A percentile compares a stretch with the other conserved stretches of the same genome.
These are phyloP conservation scores for Nitzschia palea DNA, from an alignment of 108 stramenopile genomes.

Conservation along the genomic window DNA sequence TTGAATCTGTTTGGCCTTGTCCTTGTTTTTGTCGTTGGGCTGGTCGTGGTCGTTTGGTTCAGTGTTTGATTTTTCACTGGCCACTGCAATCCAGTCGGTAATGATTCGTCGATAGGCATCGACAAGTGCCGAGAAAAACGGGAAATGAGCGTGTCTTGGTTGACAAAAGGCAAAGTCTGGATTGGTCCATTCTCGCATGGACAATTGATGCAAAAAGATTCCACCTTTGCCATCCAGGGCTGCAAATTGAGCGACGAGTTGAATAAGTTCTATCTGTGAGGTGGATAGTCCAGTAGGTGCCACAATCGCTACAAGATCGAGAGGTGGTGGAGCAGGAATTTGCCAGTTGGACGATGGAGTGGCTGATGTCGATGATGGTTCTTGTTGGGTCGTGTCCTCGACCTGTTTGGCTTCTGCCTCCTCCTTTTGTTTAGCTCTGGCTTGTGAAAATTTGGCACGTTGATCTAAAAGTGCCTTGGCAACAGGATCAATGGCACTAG, in stretches of 20 bases:
- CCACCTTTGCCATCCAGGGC: conserved; percentile 79
- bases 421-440: conserved; percentile 11
- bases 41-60: background rate
- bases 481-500: conserved; percentile 75
- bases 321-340: conserved; percentile 57
- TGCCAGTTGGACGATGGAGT: too few species aligned
- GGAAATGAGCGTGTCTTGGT: conserved; percentile 90
- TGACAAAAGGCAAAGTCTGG: conserved; percentile 92
- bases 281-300: conserved; percentile 76
- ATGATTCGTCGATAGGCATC: conserved; percentile 90
- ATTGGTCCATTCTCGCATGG: conserved; percentile 86
- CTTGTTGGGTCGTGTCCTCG: background rate
- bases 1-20: conserved; percentile 8
- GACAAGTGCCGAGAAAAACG: conserved; percentile 94
- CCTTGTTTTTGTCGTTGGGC: background rate
- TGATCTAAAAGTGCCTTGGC: conserved; percentile 63
- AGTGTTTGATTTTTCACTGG: background rate
- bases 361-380: background rate
- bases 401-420: background rate
- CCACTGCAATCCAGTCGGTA: conserved; percentile 8
- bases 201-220: conserved; percentile 78
- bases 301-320: conserved; percentile 74
- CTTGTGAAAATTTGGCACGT: conserved; percentile 49
- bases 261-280: conserved; percentile 85
- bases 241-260: conserved; percentile 96